Evolutionary conservation across 75 land plant genomes (phyloP).

Genomic region (Cunninghamia lanceolata): DNA sequence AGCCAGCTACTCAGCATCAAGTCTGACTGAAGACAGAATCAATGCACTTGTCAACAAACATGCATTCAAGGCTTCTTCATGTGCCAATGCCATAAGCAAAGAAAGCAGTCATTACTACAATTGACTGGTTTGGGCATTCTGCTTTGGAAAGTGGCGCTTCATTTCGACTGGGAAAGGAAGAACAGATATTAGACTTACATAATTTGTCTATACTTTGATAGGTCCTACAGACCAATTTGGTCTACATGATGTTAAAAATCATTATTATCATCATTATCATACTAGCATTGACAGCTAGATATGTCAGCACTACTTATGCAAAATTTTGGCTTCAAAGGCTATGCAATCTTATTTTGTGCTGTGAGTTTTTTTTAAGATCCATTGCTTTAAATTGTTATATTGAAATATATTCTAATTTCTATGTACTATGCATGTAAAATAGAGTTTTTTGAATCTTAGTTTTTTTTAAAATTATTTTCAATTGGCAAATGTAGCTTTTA

Average conservation of each 20-base stretch:
- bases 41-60: constrained; percentile 94
- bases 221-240: neutral
- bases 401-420: neutral
- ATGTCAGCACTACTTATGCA: neutral
- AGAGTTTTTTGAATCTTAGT: neutral
- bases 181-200: neutral
- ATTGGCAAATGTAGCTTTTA: neutral
- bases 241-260: neutral
- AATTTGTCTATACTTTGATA: no score
- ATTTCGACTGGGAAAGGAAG: neutral
- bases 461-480: neutral
- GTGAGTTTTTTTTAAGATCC: neutral
- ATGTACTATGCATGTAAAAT: neutral
- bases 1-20: constrained; percentile 92
- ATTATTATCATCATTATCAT: neutral
- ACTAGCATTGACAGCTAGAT: neutral
- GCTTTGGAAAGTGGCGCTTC: neutral
- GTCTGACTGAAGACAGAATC: constrained; percentile 93
- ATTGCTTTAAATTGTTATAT: neutral
- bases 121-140: constrained; percentile 59
- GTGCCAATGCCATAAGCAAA: constrained; percentile 83
- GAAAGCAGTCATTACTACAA: constrained; percentile 94
- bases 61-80: constrained; percentile 89
- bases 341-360: neutral
- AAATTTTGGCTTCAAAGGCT: neutral